Evolutionary conservation across 176 grass and related monocot genomes (phyloP).

Genomic region (Carex littledalei): DNA sequence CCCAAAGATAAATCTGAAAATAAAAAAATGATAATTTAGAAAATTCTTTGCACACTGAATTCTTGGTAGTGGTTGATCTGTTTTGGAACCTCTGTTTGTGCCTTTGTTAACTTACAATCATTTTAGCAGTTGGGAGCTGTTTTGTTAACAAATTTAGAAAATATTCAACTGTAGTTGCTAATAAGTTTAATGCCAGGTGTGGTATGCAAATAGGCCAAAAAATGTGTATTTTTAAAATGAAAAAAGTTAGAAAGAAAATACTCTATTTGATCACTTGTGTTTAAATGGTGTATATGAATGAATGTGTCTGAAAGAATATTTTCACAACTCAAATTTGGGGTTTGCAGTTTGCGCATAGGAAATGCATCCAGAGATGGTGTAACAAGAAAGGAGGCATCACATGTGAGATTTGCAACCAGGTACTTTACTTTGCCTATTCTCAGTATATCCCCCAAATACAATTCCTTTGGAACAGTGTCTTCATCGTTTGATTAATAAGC

Average conservation of each 20-base stretch:
- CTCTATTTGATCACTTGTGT: neutral
- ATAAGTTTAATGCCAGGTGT: neutral
- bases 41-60: neutral
- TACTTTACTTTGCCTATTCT: constrained; percentile 26
- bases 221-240: neutral
- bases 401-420: constrained; percentile 99
- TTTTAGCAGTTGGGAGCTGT: neutral
- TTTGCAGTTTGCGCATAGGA: constrained; percentile 90
- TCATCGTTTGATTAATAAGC: neutral
- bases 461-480: neutral
- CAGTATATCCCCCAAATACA: neutral
- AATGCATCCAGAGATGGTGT: constrained; percentile 99
- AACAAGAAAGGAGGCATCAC: constrained; percentile 96
- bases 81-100: neutral
- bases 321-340: neutral
- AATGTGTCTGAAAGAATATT: neutral
- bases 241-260: neutral
- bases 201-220: neutral
- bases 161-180: neutral
- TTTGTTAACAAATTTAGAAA: neutral
- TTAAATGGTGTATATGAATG: neutral
- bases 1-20: neutral
- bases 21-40: neutral
- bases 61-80: neutral
- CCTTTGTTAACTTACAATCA: neutral